Evolutionary conservation across 495 filamentous ascomycete genomes (phyloP).

Genomic region (Cercophora samala): DNA sequence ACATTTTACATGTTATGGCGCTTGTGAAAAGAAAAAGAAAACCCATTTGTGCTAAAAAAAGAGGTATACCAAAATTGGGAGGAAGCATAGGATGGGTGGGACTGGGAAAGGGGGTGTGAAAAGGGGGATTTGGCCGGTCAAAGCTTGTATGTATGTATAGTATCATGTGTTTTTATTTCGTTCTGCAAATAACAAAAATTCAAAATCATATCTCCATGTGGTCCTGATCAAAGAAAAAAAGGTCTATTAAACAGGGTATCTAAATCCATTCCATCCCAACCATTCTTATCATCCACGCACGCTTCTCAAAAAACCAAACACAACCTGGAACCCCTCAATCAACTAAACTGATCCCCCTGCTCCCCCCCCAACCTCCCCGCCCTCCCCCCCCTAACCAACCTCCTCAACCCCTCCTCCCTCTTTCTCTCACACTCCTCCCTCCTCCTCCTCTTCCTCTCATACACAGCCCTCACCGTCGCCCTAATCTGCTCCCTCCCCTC

Average conservation of each 20-base stretch:
- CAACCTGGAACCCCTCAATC: not conserved
- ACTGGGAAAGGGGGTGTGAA: not conserved
- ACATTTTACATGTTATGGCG: not conserved
- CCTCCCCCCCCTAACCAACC: slow-evolving; percentile 41
- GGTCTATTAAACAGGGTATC: not conserved
- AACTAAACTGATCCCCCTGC: slow-evolving; percentile 52
- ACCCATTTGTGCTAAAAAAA: not conserved
- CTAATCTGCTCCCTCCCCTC: slow-evolving; percentile 74
- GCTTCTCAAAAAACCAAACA: not conserved
- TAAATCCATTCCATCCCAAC: not conserved
- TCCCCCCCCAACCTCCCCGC: slow-evolving; percentile 34
- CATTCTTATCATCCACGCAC: not conserved
- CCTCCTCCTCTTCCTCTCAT: slow-evolving; percentile 78
- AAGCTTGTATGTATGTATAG: not conserved
- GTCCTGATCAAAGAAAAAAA: not conserved
- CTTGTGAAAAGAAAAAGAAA: not conserved
- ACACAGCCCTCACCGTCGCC: slow-evolving; percentile 81
- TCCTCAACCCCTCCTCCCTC: slow-evolving; percentile 46
- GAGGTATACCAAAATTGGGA: not conserved
- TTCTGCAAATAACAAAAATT: not conserved
- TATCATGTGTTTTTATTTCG: not conserved
- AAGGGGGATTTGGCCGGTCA: not conserved
- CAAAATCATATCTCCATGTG: not conserved
- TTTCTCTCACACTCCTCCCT: slow-evolving; percentile 55
- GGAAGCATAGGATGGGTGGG: not conserved